A percentile compares a stretch with the other conserved stretches of the same genome.
phyloP scores from a whole-genome alignment of 2,329 filamentous ascomycete genomes.

The Penicillium sp. region DNA sequence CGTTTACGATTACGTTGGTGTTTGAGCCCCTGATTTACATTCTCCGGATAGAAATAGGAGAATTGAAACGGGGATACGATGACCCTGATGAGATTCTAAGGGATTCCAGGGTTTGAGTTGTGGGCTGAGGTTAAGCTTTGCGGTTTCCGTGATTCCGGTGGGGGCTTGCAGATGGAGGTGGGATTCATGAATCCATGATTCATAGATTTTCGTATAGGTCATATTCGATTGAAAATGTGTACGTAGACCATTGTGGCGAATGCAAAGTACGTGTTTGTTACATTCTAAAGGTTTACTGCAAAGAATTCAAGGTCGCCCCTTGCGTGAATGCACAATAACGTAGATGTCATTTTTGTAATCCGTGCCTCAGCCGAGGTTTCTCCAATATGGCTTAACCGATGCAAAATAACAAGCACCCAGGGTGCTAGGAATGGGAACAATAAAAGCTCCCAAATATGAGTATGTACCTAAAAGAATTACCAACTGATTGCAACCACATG shows the following conservation, averaged over 20 bases:
- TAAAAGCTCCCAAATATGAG: background rate
- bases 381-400: background rate
- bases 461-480: slow-evolving; percentile 12
- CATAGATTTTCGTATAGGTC: background rate
- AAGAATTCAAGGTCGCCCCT: background rate
- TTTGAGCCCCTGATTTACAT: too few relatives aligned
- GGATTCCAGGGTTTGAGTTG: background rate
- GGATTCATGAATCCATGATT: background rate
- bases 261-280: too few relatives aligned
- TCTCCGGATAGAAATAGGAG: too few relatives aligned
- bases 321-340: background rate
- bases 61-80: background rate
- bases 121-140: background rate
- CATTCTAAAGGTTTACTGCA: background rate
- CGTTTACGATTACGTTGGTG: background rate
- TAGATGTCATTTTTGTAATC: slow-evolving; percentile 1
- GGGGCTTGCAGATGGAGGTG: background rate
- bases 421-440: slow-evolving; percentile 3
- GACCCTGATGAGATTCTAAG: background rate
- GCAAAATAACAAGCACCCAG: background rate
- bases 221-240: background rate
- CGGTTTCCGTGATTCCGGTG: background rate
- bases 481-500: background rate
- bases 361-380: slow-evolving; percentile 1
- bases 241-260: background rate